phyloP scores from a whole-genome alignment of 805 yeast species.

The Nakazawaea pomicola region DNA sequence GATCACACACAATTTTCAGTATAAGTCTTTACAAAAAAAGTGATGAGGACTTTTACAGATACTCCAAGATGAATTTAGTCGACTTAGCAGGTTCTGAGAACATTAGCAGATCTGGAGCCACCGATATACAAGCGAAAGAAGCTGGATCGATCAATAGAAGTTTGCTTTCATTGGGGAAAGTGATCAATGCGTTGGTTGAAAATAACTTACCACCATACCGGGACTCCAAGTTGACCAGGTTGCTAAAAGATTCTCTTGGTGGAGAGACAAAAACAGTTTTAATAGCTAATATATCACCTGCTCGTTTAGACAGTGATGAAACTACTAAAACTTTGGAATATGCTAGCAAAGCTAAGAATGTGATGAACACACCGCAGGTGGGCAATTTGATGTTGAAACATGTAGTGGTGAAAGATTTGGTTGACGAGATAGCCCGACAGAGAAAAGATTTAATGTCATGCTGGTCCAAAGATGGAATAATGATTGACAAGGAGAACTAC shows the following conservation, averaged over 20 bases:
- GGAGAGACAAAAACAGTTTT: conserved; percentile 86
- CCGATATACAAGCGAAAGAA: conserved; percentile 80
- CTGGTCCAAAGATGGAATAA: conserved; percentile 60
- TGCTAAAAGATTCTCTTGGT: conserved; percentile 74
- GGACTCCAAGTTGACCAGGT: conserved; percentile 71
- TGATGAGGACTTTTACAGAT: conserved; percentile 25
- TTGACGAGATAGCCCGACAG: conserved; percentile 39
- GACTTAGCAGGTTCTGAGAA: conserved; percentile 97
- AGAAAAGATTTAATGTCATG: conserved; percentile 56
- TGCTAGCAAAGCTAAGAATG: conserved; percentile 52
- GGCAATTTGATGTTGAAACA: conserved; percentile 40
- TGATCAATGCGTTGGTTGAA: conserved; percentile 69
- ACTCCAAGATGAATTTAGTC: conserved; percentile 56
- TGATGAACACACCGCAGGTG: conserved; percentile 45
- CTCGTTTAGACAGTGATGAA: conserved; percentile 41
- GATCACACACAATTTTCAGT: conserved; percentile 77
- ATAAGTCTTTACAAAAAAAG: conserved; percentile 48
- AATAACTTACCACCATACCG: conserved; percentile 68
- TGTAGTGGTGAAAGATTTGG: conserved; percentile 38
- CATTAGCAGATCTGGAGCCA: conserved; percentile 81
- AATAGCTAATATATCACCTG: conserved; percentile 83
- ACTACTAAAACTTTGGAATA: conserved; percentile 50
- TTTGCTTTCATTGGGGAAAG: conserved; percentile 81
- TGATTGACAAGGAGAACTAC: conserved; percentile 56
- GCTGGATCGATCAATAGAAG: conserved; percentile 93